Base-by-base conservation (phyloP, 805 yeast genomes). In the Blastobotrys chiropterorum region DNA sequence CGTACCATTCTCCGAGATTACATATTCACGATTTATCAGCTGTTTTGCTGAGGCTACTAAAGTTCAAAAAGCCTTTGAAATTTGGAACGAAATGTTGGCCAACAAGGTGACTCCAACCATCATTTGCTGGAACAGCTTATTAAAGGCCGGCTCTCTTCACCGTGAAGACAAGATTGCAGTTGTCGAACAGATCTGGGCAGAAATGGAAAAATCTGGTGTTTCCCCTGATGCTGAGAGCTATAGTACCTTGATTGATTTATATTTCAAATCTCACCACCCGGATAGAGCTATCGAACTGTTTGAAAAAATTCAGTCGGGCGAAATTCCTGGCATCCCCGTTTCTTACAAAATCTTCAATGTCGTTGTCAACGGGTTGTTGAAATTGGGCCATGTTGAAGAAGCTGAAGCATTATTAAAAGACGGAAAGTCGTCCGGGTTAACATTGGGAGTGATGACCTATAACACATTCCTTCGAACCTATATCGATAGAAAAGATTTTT, bases 121-220 rank as follows among this genome's bases (percentile, higher is more conserved):
- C n/a, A 57, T 65, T 0, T 64, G 81, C 1, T 86, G 89, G 89
- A 81, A 82, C 49, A 72, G 77, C 48, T 71, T 84, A 26, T 66
- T 86, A 48, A 69, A 75, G 48, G 72, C 84, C 0, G 73, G 76
- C 2, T 62, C 74, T 6, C 48, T 56, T 49, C 56, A 64, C 19
- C 71, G 63, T 42, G 57, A 59, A 7, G 60, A 66, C 46, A 55
- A 55, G 38, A 62, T 59, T 44, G 68, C 39, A 13, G 61, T 59
- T 2, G 57, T 59, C 3, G 53, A 59, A 38, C 67, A 58, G 52
- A 62, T 66, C 31, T 67, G 58, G 71, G 62, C 40, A 62, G 74
- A 61, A 62, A 79, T 56, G 76, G 69, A 68, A 1, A 58, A 59
- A 3, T 15, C 53, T 2, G 67, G 67, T 52, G 65, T 63, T 44